Conservation (phyloP, 2,329 filamentous ascomycete species). For the Arthrobotrys pseudoclavata region DNA sequence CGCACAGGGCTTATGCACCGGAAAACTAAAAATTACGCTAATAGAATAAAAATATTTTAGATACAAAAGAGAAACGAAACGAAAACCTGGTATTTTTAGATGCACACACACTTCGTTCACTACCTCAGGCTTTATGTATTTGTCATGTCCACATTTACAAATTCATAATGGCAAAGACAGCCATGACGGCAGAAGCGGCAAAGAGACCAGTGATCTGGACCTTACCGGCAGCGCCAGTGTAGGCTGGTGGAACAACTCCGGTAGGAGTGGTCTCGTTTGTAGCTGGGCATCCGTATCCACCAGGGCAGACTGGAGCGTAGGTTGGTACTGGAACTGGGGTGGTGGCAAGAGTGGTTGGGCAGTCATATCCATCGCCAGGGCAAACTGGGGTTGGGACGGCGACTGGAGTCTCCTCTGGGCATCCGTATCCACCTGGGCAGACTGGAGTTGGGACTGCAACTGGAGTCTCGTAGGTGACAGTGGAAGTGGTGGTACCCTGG, state of each 20-base stretch:
- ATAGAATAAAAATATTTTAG: constrained; percentile 40
- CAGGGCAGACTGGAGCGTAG: constrained; percentile 55
- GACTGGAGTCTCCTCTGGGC: constrained; percentile 30
- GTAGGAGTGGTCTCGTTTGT: constrained; percentile 50
- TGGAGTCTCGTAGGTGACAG: constrained; percentile 47
- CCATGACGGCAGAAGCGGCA: constrained; percentile 55
- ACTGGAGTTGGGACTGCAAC: constrained; percentile 32
- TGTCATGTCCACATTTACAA: constrained; percentile 60
- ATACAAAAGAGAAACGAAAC: constrained; percentile 56
- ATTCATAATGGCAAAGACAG: constrained; percentile 59
- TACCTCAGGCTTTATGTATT: constrained; percentile 16
- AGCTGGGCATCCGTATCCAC: constrained; percentile 55
- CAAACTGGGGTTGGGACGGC: constrained; percentile 40
- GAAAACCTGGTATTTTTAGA: constrained; percentile 18
- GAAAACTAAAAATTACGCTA: constrained; percentile 47
- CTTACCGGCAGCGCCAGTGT: constrained; percentile 57
- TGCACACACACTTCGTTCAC: neutral
- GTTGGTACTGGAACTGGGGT: constrained; percentile 39
- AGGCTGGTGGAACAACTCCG: constrained; percentile 50
- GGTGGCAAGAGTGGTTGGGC: constrained; percentile 34
- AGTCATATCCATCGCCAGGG: constrained; percentile 55
- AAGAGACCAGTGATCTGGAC: constrained; percentile 58
- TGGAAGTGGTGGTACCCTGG: constrained; percentile 43
- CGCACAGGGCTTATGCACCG: constrained; percentile 25
- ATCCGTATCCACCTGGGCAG: constrained; percentile 51